These are phyloP conservation scores for Beauveria rudraprayagi DNA, from an alignment of 2,329 filamentous ascomycete genomes.

Conservation along the genomic window DNA sequence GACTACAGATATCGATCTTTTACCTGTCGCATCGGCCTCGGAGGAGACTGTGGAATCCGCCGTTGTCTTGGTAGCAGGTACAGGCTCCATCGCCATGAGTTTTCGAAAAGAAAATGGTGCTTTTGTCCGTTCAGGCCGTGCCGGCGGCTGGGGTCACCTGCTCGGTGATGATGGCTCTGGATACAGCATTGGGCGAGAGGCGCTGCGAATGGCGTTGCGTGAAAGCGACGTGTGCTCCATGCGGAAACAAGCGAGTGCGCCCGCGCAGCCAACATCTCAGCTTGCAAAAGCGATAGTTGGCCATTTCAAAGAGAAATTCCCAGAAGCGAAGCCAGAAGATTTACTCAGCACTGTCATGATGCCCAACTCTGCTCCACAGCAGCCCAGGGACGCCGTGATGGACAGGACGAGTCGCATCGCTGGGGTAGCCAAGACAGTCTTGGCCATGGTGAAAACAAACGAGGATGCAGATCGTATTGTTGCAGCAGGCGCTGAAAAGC, in stretches of 20 bases:
- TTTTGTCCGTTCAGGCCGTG: conserved; percentile 24
- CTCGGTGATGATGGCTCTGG: conserved; percentile 36
- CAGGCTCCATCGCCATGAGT: conserved; percentile 34
- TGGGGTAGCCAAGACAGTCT: conserved; percentile 15
- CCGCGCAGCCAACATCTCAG: background rate
- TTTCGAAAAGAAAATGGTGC: conserved; percentile 20
- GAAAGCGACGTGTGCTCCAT: conserved; percentile 20
- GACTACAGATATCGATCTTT: conserved; percentile 32
- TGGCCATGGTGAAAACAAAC: conserved; percentile 13
- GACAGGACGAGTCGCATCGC: conserved; percentile 16
- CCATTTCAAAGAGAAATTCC: conserved; percentile 14
- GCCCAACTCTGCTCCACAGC: conserved; percentile 7
- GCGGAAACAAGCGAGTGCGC: background rate
- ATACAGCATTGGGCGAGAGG: conserved; percentile 31
- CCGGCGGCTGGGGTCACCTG: conserved; percentile 36
- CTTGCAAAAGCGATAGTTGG: conserved; percentile 14
- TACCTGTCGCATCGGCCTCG: conserved; percentile 21
- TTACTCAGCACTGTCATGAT: conserved; percentile 17
- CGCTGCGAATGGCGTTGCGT: conserved; percentile 24
- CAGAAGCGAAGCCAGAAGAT: conserved; percentile 11
- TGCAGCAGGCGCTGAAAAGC: conserved; percentile 13
- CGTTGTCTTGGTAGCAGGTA: conserved; percentile 34
- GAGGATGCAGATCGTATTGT: conserved; percentile 16
- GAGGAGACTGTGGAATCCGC: conserved; percentile 16
- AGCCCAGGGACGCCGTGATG: conserved; percentile 3